phyloP scores from a whole-genome alignment of 805 yeast genomes.

The Barnettozyma californica region DNA sequence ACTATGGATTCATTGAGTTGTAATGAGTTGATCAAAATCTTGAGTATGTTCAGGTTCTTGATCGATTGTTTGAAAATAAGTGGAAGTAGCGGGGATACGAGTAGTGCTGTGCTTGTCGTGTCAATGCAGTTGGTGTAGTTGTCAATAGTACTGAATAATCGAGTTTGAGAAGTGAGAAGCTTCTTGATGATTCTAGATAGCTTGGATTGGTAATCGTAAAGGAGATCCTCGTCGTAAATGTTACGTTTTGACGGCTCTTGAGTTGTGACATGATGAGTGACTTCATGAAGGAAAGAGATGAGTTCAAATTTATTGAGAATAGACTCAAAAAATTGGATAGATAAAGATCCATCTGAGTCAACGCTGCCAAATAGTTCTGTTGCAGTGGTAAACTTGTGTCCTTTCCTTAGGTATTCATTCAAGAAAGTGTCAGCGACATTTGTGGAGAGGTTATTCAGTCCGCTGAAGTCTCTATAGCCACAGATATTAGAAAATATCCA shows the following conservation, averaged over 20 bases:
- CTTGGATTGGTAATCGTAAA: conserved; percentile 35
- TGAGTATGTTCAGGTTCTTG: conserved; percentile 23
- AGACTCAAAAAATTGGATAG: conserved; percentile 25
- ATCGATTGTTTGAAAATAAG: conserved; percentile 25
- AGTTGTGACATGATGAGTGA: conserved; percentile 13
- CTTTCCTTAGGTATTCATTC: conserved; percentile 1
- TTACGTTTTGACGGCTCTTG: neutral
- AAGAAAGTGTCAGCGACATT: neutral
- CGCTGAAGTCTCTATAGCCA: conserved; percentile 7
- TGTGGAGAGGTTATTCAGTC: neutral
- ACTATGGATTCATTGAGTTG: conserved; percentile 22
- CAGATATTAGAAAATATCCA: conserved; percentile 20
- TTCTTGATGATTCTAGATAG: conserved; percentile 34
- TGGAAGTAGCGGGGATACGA: conserved; percentile 26
- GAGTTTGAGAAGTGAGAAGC: conserved; percentile 11
- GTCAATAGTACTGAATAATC: conserved; percentile 9
- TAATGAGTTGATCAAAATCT: conserved; percentile 26
- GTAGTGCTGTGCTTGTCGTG: conserved; percentile 1
- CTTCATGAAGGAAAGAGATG: conserved; percentile 32
- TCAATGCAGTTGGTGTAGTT: conserved; percentile 24
- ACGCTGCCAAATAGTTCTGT: neutral
- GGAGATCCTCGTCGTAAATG: conserved; percentile 26
- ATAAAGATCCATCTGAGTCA: conserved; percentile 5
- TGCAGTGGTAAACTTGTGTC: neutral
- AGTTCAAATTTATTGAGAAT: conserved; percentile 34